Conservation (phyloP, 2,329 filamentous ascomycete species). For the Phialophora macrospora region DNA sequence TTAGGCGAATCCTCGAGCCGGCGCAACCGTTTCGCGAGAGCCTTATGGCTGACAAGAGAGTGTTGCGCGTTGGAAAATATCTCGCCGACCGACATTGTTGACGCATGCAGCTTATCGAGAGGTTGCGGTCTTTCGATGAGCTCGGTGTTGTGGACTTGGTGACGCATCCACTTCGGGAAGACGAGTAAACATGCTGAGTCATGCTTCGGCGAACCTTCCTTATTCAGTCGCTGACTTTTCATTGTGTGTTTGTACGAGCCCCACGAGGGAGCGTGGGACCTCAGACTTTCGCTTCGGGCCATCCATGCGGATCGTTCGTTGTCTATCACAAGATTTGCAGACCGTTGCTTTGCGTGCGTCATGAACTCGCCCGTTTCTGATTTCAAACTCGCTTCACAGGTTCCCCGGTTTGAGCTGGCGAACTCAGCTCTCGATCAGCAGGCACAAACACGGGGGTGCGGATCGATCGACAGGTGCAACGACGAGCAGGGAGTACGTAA, state of each 20-base stretch:
- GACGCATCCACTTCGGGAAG: conserved; percentile 1
- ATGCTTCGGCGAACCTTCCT: not conserved
- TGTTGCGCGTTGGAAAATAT: conserved; percentile 79
- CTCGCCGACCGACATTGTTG: conserved; percentile 37
- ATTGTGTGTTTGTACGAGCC: not conserved
- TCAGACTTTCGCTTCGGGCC: conserved; percentile 8
- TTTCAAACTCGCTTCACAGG: not conserved
- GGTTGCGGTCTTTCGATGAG: not conserved
- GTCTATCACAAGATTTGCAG: not conserved
- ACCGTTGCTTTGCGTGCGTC: not conserved
- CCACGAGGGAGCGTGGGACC: no score
- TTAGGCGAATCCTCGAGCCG: conserved; percentile 76
- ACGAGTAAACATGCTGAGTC: conserved; percentile 9
- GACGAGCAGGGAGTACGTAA: not conserved
- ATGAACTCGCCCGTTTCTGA: not conserved
- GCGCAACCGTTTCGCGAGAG: conserved; percentile 82
- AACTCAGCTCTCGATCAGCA: not conserved
- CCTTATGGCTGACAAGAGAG: conserved; percentile 86
- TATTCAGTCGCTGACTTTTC: no score
- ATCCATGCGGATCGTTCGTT: not conserved
- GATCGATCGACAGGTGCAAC: not conserved
- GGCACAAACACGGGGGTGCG: not conserved
- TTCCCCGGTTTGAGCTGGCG: not conserved
- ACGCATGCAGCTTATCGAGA: no score
- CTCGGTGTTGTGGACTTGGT: not conserved